A percentile compares a stretch with the other conserved stretches of the same genome.
Evolutionary conservation across 768 basidiomycete species (phyloP).

Genomic region (Roridomyces roridus): DNA sequence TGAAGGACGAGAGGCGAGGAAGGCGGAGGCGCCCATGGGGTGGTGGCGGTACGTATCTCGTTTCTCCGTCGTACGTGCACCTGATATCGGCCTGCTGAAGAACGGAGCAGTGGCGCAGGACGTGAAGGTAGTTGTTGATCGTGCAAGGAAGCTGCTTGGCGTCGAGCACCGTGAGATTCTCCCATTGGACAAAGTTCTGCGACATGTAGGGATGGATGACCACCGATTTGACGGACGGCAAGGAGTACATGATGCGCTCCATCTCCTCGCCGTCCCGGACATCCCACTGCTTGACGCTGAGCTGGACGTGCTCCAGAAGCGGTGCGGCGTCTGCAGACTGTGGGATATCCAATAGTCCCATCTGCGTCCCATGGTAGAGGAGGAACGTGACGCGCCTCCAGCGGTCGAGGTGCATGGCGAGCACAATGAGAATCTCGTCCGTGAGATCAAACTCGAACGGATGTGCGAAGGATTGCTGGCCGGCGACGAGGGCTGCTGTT

Average conservation of each 20-base stretch:
- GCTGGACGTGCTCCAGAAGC: constrained; percentile 18
- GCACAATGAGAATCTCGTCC: constrained; percentile 11
- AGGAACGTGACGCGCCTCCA: constrained; percentile 22
- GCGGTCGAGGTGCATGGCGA: constrained; percentile 14
- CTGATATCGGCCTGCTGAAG: constrained; percentile 16
- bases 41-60: background rate
- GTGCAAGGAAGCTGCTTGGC: constrained; percentile 10
- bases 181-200: constrained; percentile 17
- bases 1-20: constrained; percentile 15
- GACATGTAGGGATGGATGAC: constrained; percentile 11
- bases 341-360: constrained; percentile 12
- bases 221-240: constrained; percentile 13
- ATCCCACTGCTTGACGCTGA: constrained; percentile 14
- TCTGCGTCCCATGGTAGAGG: constrained; percentile 8
- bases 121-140: background rate
- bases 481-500: background rate
- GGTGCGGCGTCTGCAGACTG: constrained; percentile 4
- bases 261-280: background rate
- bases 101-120: constrained; percentile 10
- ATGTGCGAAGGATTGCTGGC: constrained; percentile 1
- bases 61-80: background rate
- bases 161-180: constrained; percentile 14
- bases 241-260: constrained; percentile 19
- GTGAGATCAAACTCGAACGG: constrained; percentile 18
- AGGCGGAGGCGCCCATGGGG: background rate